phyloP scores from a whole-genome alignment of 2,329 filamentous ascomycete genomes.

The Fusarium pseudograminearum region DNA sequence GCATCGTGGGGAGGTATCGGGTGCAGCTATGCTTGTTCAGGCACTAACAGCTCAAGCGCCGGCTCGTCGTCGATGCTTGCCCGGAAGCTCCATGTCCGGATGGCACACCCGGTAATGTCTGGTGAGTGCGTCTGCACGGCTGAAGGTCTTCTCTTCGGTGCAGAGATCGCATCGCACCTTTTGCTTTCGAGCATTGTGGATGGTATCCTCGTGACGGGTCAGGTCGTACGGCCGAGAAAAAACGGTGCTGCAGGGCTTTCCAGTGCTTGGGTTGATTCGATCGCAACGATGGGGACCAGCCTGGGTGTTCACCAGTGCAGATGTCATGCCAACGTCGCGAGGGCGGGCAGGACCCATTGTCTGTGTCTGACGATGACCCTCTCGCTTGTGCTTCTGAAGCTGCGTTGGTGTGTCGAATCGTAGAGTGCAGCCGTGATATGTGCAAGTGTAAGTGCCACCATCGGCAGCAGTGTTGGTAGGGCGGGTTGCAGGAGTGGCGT shows the following conservation, averaged over 20 bases:
- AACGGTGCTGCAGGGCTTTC: constrained; percentile 92
- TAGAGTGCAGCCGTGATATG: constrained; percentile 88
- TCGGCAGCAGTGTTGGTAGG: constrained; percentile 77
- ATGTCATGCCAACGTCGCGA: constrained; percentile 57
- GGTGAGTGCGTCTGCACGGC: constrained; percentile 92
- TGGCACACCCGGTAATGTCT: constrained; percentile 95
- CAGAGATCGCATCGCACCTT: constrained; percentile 95
- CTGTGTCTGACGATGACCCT: constrained; percentile 85
- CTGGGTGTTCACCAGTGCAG: constrained; percentile 80
- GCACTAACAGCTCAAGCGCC: constrained; percentile 24
- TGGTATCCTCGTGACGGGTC: constrained; percentile 96
- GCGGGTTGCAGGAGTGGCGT: constrained; percentile 53
- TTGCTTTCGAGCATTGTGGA: constrained; percentile 93
- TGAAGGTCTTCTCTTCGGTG: constrained; percentile 97
- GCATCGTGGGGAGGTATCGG: background rate
- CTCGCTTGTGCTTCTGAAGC: constrained; percentile 95
- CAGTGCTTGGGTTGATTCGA: constrained; percentile 92
- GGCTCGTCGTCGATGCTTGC: constrained; percentile 36
- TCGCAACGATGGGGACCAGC: constrained; percentile 94
- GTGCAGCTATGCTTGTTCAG: constrained; percentile 1
- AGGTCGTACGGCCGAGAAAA: constrained; percentile 97
- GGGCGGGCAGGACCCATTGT: constrained; percentile 50
- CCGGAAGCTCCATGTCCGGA: constrained; percentile 59
- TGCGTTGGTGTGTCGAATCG: constrained; percentile 90
- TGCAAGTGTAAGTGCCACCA: constrained; percentile 93